Evolutionary conservation across 1,284 basidiomycete genomes (phyloP), one percentile per base, ranked within the genome.

Genomic region (Cryptococcus maquisensis): DNA sequence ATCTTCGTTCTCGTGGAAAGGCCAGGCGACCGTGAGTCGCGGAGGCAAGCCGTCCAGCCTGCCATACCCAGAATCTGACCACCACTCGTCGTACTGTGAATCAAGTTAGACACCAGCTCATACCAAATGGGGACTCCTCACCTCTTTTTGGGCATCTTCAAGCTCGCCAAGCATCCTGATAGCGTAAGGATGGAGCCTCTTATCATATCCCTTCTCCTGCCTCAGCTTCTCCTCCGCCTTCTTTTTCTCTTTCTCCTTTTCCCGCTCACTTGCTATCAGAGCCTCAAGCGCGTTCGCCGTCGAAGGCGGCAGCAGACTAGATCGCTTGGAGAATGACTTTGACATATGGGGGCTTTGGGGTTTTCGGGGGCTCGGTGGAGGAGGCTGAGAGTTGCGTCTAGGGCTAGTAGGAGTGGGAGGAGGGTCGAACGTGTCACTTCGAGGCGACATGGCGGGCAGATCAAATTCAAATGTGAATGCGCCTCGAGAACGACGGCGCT

Each of bases 91-190:
- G 55, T 75, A 76, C 68, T 69, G 51, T 20, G 47, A 42, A 45
- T 24, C 16, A 48, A 16, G 36, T 35, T 26, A 35, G 12, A 24
- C 32, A 36, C 16, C 26, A 39, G 24, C 32, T n/a, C 23, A 40
- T 26, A 37, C 10, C 4, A 44, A 38, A 36, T 28, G 41, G 9
- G 24, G 23, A 42, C 47, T 49, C 64, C 73, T 63, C 47, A 73
- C 72, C 68, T 78, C 77, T 60, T 74, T 74, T 57, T 78, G 68
- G 37, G 76, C 75, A 59, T 78, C 77, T 63, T 80, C 79, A 38
- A 79, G 67, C 61, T 80, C 79, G 23, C 75, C 69, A 56, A 80
- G 61, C 60, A 78, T 78, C 37, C 78, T 63, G 18, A 79, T 70
- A 5, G 78, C 78, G 61, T 80, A 80, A 39, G 76, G 75, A 55